Evolutionary conservation across 768 basidiomycete species (phyloP).

Genomic region (Xanthoconium stramineum): DNA sequence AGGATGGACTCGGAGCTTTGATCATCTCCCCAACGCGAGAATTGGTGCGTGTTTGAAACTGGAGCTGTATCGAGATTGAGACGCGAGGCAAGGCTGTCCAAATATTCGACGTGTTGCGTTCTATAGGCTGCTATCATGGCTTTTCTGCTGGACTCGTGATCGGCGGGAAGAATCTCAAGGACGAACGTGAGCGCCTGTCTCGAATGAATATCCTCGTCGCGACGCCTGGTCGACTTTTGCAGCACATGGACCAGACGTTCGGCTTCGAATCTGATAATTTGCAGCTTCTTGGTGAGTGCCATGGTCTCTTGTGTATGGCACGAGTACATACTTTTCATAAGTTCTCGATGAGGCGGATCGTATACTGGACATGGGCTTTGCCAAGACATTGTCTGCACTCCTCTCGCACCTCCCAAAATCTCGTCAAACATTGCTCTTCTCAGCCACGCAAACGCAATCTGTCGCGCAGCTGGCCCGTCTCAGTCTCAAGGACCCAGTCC

Average conservation of each 20-base stretch:
- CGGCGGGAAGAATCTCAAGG: conserved; percentile 92
- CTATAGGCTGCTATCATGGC: conserved; percentile 84
- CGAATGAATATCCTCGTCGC: conserved; percentile 99
- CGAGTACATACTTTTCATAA: conserved; percentile 26
- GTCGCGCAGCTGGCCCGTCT: conserved; percentile 86
- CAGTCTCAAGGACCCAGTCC: conserved; percentile 77
- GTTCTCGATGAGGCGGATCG: conserved; percentile 97
- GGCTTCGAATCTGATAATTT: conserved; percentile 90
- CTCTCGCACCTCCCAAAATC: conserved; percentile 87
- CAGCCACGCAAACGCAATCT: conserved; percentile 92
- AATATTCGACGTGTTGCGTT: conserved; percentile 95
- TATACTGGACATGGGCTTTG: conserved; percentile 95
- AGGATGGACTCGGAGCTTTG: conserved; percentile 79
- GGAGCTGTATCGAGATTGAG: background rate
- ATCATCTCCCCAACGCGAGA: conserved; percentile 95
- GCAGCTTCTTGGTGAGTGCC: conserved; percentile 76
- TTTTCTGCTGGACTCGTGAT: conserved; percentile 96
- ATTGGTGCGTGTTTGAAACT: conserved; percentile 50
- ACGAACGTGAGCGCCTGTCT: conserved; percentile 82
- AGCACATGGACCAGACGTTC: conserved; percentile 98
- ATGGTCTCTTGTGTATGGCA: background rate
- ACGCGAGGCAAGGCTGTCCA: conserved; percentile 73
- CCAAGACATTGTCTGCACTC: conserved; percentile 83
- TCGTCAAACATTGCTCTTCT: conserved; percentile 94
- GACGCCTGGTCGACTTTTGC: conserved; percentile 90